These are phyloP conservation scores for Naumovozyma castellii DNA, from an alignment of 805 yeast genomes.

Conservation along the genomic window DNA sequence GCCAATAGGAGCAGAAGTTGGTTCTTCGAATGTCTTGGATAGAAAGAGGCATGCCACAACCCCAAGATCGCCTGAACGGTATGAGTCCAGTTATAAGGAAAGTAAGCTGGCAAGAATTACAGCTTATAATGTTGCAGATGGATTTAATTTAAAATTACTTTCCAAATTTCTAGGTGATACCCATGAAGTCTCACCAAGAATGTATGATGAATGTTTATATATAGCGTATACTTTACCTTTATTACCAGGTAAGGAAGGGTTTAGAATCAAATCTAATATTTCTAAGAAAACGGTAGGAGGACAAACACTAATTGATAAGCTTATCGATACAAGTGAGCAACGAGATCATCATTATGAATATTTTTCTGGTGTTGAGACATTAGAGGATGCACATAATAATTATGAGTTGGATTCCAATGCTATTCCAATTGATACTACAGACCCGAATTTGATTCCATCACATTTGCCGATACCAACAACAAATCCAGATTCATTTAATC, in stretches of 20 bases:
- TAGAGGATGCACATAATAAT: slow-evolving; percentile 43
- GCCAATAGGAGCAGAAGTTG: slow-evolving; percentile 41
- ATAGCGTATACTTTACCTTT: slow-evolving; percentile 83
- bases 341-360: slow-evolving; percentile 89
- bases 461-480: slow-evolving; percentile 23
- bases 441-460: slow-evolving; percentile 16
- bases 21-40: slow-evolving; percentile 28
- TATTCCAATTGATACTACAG: slow-evolving; percentile 11
- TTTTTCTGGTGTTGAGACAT: slow-evolving; percentile 64
- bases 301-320: slow-evolving; percentile 52
- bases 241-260: slow-evolving; percentile 74
- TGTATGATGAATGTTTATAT: slow-evolving; percentile 88
- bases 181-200: slow-evolving; percentile 78
- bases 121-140: slow-evolving; percentile 84
- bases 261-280: slow-evolving; percentile 58
- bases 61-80: not conserved
- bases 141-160: slow-evolving; percentile 55
- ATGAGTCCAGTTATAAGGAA: slow-evolving; percentile 21
- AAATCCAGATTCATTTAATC: slow-evolving; percentile 60
- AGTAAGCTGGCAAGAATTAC: slow-evolving; percentile 74
- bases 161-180: slow-evolving; percentile 53
- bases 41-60: slow-evolving; percentile 1
- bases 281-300: slow-evolving; percentile 34
- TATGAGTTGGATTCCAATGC: slow-evolving; percentile 29
- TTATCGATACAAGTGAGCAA: slow-evolving; percentile 73